Percentiles rank a stretch among this genome's conserved stretches.
Evolutionary conservation across 2,329 filamentous ascomycete species (phyloP).

Genomic region (Ophiocordyceps camponoti-leonardi): DNA sequence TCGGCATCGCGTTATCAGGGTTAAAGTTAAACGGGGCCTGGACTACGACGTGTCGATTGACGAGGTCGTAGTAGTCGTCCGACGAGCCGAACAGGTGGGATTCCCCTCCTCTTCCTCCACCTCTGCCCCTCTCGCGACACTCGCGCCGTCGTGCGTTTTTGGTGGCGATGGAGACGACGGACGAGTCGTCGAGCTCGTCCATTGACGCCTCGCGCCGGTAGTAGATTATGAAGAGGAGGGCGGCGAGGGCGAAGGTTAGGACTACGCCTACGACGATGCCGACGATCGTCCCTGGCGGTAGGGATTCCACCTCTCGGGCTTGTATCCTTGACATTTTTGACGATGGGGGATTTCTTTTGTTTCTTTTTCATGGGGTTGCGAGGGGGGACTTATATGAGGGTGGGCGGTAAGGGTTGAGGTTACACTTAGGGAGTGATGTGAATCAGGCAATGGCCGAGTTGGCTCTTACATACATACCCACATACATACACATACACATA

Average conservation of each 20-base stretch:
- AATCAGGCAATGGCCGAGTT: neutral
- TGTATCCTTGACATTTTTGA: slow-evolving; percentile 1
- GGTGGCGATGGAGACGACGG: neutral
- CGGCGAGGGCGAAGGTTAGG: slow-evolving; percentile 22
- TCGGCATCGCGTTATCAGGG: slow-evolving; percentile 18
- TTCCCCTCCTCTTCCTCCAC: too few relatives aligned
- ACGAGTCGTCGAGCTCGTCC: neutral
- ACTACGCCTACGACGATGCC: slow-evolving; percentile 32
- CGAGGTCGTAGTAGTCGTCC: slow-evolving; percentile 22
- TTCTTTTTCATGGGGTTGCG: slow-evolving; percentile 26
- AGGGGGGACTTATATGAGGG: too few relatives aligned
- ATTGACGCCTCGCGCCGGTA: slow-evolving; percentile 24
- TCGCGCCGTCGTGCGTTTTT: slow-evolving; percentile 2
- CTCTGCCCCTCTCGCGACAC: slow-evolving; percentile 4
- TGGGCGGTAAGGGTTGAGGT: too few relatives aligned
- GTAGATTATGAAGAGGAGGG: slow-evolving; percentile 28
- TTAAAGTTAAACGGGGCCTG: neutral
- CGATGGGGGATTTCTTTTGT: slow-evolving; percentile 9
- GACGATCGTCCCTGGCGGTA: slow-evolving; percentile 32
- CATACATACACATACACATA: too few relatives aligned
- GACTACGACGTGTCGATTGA: neutral
- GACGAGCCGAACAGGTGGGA: slow-evolving; percentile 9
- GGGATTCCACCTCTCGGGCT: slow-evolving; percentile 9
- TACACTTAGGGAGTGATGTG: neutral
- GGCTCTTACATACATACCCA: too few relatives aligned